phyloP scores from a whole-genome alignment of 164 flowering plant genomes.

The Taxillus chinensis region DNA sequence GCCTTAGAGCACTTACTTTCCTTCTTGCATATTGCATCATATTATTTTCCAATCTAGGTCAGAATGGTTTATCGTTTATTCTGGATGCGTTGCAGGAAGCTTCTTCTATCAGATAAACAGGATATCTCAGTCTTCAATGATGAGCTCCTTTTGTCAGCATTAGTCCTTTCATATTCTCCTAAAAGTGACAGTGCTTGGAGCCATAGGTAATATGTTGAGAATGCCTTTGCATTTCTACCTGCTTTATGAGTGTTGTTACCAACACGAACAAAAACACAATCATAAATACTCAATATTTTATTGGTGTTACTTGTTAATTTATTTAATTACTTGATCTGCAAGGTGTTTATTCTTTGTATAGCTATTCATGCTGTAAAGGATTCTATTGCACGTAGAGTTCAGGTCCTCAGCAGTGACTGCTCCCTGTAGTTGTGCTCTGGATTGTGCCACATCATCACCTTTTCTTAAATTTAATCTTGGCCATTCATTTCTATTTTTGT shows the following conservation, averaged over 20 bases:
- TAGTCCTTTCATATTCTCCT: conserved; percentile 76
- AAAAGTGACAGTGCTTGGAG: conserved; percentile 93
- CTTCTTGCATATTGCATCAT: not conserved
- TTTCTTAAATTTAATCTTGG: too few relatives aligned
- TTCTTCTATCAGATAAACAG: conserved; percentile 41
- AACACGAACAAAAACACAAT: not conserved
- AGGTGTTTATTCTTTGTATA: too few relatives aligned
- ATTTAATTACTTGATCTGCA: too few relatives aligned
- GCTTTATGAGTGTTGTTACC: not conserved
- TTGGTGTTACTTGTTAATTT: too few relatives aligned
- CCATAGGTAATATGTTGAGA: conserved; percentile 51
- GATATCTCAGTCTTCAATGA: conserved; percentile 26
- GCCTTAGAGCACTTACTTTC: not conserved
- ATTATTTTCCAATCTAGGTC: not conserved
- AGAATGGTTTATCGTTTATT: not conserved
- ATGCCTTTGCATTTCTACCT: not conserved
- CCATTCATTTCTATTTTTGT: too few relatives aligned
- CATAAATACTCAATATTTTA: not conserved
- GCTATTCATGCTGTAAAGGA: too few relatives aligned
- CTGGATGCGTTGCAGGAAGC: conserved; percentile 46
- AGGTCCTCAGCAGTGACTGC: too few relatives aligned
- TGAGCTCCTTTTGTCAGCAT: conserved; percentile 61
- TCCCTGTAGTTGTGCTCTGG: too few relatives aligned
- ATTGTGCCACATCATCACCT: too few relatives aligned
- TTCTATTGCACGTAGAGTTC: too few relatives aligned